Evolutionary conservation across 371 early-diverging fungal species (phyloP).

Genomic region (Umbelopsis sp.): DNA sequence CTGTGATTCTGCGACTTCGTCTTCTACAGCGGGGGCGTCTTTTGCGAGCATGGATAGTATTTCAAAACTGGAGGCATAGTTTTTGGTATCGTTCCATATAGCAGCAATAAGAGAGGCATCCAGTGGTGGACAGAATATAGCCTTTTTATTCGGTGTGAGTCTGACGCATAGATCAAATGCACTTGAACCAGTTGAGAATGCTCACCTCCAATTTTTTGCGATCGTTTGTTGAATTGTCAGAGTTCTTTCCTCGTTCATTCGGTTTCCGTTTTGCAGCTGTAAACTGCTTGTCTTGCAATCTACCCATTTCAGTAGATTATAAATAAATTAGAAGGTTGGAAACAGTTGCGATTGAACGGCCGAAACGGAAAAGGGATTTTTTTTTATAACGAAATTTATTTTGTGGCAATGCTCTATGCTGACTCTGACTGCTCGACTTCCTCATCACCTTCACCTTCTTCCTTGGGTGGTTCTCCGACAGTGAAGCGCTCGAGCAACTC

Average conservation of each 20-base stretch:
- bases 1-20: neutral
- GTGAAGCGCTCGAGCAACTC: conserved; percentile 3
- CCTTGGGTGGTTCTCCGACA: neutral
- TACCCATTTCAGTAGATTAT: neutral
- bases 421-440: too few species aligned
- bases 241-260: neutral
- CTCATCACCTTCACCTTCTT: neutral
- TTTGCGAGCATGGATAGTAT: conserved; percentile 27
- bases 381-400: neutral
- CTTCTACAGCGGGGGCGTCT: conserved; percentile 20
- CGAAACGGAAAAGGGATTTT: neutral
- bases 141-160: neutral
- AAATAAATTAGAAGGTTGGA: neutral
- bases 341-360: neutral
- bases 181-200: neutral
- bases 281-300: conserved; percentile 17
- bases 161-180: neutral
- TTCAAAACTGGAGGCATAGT: conserved; percentile 25
- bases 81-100: conserved; percentile 33
- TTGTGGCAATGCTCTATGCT: neutral
- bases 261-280: neutral
- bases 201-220: neutral
- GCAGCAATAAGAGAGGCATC: conserved; percentile 33
- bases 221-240: neutral
- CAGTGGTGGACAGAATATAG: conserved; percentile 32